These are phyloP conservation scores for Fusarium albosuccineum DNA, from an alignment of 2,329 filamentous ascomycete genomes.

Conservation along the genomic window DNA sequence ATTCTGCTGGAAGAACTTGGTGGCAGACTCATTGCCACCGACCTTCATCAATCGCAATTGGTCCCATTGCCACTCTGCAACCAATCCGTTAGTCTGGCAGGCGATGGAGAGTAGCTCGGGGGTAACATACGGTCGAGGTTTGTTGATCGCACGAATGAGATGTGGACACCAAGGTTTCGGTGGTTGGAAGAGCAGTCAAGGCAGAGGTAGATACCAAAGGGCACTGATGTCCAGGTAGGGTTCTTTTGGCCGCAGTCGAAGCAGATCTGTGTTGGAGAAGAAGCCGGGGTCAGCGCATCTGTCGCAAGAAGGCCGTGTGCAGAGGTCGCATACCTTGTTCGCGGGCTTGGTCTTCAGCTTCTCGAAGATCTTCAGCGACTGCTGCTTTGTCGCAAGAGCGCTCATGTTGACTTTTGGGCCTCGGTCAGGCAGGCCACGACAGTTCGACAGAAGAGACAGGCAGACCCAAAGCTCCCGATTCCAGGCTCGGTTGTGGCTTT, in stretches of 20 bases:
- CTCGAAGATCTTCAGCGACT: constrained; percentile 98
- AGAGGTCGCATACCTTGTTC: constrained; percentile 79
- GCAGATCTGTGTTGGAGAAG: constrained; percentile 76
- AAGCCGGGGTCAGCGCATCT: constrained; percentile 23
- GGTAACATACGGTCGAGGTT: constrained; percentile 90
- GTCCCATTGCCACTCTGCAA: constrained; percentile 95
- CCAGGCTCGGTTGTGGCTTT: constrained; percentile 12
- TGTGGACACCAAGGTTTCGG: constrained; percentile 97
- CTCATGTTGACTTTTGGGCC: constrained; percentile 64
- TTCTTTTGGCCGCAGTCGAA: constrained; percentile 99
- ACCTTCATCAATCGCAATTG: constrained; percentile 98
- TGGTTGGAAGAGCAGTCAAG: constrained; percentile 98
- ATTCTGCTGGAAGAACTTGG: constrained; percentile 98
- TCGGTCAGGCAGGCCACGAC: constrained; percentile 23
- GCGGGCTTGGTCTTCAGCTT: constrained; percentile 94
- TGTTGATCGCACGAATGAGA: constrained; percentile 98
- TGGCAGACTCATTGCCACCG: constrained; percentile 96
- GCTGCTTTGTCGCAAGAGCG: constrained; percentile 85
- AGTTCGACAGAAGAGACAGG: constrained; percentile 11
- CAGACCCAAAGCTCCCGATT: constrained; percentile 1
- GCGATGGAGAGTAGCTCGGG: constrained; percentile 3
- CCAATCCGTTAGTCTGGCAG: constrained; percentile 31
- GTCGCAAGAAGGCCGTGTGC: not conserved
- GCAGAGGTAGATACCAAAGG: constrained; percentile 97
- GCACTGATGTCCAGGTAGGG: constrained; percentile 97